Evolutionary conservation across 805 yeast species (phyloP), one percentile per base, ranked within the genome.

Genomic region (Kodamaea fukazawae): DNA sequence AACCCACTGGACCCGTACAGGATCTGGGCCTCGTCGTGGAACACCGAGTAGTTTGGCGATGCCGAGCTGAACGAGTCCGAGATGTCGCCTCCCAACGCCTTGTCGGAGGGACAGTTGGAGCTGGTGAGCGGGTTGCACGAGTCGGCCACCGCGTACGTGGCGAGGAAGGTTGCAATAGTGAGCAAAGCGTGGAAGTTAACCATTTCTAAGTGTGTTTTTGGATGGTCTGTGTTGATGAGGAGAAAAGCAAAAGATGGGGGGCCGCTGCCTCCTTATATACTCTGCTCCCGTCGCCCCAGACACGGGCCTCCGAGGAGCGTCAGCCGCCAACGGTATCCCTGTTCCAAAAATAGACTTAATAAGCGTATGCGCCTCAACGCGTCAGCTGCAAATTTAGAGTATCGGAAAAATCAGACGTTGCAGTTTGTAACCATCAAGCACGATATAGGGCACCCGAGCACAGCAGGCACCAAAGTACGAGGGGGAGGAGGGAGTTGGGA

Each of bases 71-170:
- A 86, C 49, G 75, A 72, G 17, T 75, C 75, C 4, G 63, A 43
- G 29, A 80, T 58, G 2, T 81, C 65, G 3, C 78, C 65, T 1
- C 79, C 87, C 34, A 86, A 69, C 0, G 93, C 95, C 1, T 73
- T 63, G 48, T 82, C 78, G 2, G 63, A 32, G 4, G 58, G 44
- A 38, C 65, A 60, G 6, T 40, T 29, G 12, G 53, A 35, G 6
- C 55, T 23, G 10, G 47, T 47, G 28, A 60, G 47, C 2, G 66
- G 66, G 35, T 60, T 52, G 40, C 66, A 60, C 13, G 38, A 27
- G 12, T 46, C 17, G 26, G 46, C 35, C 23, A 50, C 45, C 4
- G 39, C 39, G 32, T 22, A 15, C 8, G 34, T 40, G 32, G 39
- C 22, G 12, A 40, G 29, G 11, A 23, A 18, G 18, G 37, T 25